Base-by-base conservation (phyloP, 2,329 filamentous ascomycete genomes). In the Colletotrichum gloeosporioides region DNA sequence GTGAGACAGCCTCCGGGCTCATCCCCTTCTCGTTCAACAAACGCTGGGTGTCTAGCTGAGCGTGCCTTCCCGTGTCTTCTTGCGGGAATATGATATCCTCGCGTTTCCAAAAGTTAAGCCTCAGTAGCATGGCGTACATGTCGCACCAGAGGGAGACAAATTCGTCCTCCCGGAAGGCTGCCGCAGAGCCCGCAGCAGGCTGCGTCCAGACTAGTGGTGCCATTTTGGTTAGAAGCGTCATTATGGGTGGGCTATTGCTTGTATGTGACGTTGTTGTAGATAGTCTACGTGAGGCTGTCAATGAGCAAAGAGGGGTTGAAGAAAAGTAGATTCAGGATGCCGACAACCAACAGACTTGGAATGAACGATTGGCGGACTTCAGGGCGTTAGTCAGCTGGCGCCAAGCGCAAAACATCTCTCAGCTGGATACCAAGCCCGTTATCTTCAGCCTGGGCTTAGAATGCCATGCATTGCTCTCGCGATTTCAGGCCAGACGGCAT, bases 71-170 rank as follows among this genome's bases (percentile, higher is more conserved):
- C 59, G 71, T 74, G 10, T 53, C 65, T 69, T 15, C 31, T 13
- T 59, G 59, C n/a, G 71, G 71, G 18, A 69, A 74, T 15, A 74
- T n/a, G 25, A 69, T 16, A 12, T 74, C 71, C 31, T 69, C 57
- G 10, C 29, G 65, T 55, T 27, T 69, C 32, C 64, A 74, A 22
- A 68, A 66, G 12, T 66, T 57, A 15, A 74, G 34, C 57, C 36
- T 74, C 22, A 69, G 10, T 22, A 74, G n/a, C 5, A 69, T 34
- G 29, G 57, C 34, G 65, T 74, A 69, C n/a, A 69, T 64, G 7
- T 74, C 65, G 39, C 9, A 62, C 71, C 71, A 74, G 12, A 74
- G 71, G 29, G 71, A 25, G 55, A 74, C 71, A 12, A 74, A 69
- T 22, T 74, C 65, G 31, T 74, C 71, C 65, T 69, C 71, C 31